Evolutionary conservation across 1,284 basidiomycete genomes (phyloP).

Genomic region (Cryptococcus maquisensis): DNA sequence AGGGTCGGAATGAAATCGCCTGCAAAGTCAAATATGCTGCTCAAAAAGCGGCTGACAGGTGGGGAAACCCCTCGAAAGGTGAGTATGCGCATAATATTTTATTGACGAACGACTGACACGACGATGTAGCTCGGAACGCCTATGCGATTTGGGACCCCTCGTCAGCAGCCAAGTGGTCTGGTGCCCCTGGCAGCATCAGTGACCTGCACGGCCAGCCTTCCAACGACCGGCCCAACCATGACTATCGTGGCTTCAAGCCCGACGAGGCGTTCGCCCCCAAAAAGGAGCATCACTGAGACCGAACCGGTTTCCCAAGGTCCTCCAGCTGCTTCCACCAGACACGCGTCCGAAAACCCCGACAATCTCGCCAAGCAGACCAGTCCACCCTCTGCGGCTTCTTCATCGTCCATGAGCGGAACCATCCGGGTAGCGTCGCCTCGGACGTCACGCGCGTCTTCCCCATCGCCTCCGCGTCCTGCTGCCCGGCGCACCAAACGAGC

Average conservation of each 20-base stretch:
- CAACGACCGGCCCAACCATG: too few species aligned
- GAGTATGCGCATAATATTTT: neutral
- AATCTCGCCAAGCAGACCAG: slow-evolving; percentile 19
- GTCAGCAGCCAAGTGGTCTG: too few species aligned
- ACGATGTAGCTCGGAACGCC: slow-evolving; percentile 20
- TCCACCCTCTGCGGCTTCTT: neutral
- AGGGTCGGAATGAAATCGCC: slow-evolving; percentile 8
- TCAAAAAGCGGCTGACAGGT: slow-evolving; percentile 5
- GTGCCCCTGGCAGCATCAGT: too few species aligned
- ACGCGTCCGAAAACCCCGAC: too few species aligned
- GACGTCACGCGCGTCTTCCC: neutral
- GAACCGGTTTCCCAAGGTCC: too few species aligned
- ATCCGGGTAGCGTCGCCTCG: neutral
- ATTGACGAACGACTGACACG: neutral
- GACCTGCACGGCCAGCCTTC: too few species aligned
- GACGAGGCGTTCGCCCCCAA: too few species aligned
- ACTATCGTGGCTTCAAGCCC: too few species aligned
- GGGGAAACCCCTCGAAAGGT: slow-evolving; percentile 11
- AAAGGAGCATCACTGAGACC: too few species aligned
- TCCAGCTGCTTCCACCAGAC: too few species aligned
- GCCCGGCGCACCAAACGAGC: slow-evolving; percentile 18
- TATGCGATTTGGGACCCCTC: slow-evolving; percentile 12
- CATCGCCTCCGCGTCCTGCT: slow-evolving; percentile 4
- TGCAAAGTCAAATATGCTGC: slow-evolving; percentile 4
- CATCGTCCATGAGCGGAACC: neutral